These are phyloP conservation scores for Diatrype stigma DNA, from an alignment of 2,329 filamentous ascomycete genomes.

Conservation along the genomic window DNA sequence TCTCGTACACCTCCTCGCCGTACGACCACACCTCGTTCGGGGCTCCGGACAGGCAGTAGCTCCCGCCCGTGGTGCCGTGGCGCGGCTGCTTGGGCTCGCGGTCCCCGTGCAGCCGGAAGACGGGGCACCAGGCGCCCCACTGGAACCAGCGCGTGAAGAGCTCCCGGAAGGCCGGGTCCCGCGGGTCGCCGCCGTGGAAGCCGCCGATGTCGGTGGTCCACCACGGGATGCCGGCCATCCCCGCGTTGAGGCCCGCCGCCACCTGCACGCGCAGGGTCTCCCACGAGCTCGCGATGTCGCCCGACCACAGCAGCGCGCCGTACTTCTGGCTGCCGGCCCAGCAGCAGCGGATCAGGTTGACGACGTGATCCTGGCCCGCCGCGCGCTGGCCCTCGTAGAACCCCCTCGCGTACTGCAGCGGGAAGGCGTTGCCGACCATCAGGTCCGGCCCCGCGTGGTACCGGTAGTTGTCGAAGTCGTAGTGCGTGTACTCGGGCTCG, in stretches of 20 bases:
- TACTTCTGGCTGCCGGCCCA: conserved; percentile 58
- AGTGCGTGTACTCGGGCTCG: conserved; percentile 60
- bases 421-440: conserved; percentile 52
- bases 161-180: conserved; percentile 53
- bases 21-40: conserved; percentile 65
- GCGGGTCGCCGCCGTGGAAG: conserved; percentile 61
- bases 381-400: conserved; percentile 51
- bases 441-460: conserved; percentile 53
- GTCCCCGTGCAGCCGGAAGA: conserved; percentile 64
- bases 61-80: conserved; percentile 30
- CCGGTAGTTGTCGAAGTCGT: conserved; percentile 64
- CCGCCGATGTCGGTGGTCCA: conserved; percentile 70
- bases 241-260: conserved; percentile 62
- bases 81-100: conserved; percentile 49
- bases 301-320: conserved; percentile 63
- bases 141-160: conserved; percentile 66
- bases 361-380: conserved; percentile 46
- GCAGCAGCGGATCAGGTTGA: conserved; percentile 46
- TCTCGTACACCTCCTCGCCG: conserved; percentile 54
- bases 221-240: conserved; percentile 59
- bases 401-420: conserved; percentile 46
- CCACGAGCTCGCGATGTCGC: conserved; percentile 65
- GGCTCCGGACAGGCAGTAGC: conserved; percentile 45
- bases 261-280: conserved; percentile 55
- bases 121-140: conserved; percentile 63